A percentile compares a stretch with the other conserved stretches of the same genome.
These are phyloP conservation scores for Fusarium floridanum DNA, from an alignment of 2,329 filamentous ascomycete species.

Conservation along the genomic window DNA sequence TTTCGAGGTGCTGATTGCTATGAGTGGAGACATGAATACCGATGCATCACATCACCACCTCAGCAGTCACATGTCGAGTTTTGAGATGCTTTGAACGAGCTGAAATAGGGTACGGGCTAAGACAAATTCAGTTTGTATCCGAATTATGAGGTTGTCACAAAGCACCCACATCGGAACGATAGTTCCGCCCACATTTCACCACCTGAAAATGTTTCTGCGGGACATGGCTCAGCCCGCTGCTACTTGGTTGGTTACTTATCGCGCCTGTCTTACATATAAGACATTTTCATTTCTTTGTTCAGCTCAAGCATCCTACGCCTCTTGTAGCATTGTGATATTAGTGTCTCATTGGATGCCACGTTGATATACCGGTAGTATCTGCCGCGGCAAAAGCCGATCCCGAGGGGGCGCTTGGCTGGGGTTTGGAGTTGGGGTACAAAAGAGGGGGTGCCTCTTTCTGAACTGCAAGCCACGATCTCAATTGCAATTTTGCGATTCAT, in stretches of 20 bases:
- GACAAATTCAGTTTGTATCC: background rate
- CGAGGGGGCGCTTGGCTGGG: background rate
- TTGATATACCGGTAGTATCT: background rate
- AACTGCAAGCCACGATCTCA: background rate
- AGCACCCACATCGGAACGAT: background rate
- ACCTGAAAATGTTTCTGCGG: slow-evolving; percentile 1
- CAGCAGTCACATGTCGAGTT: too few relatives aligned
- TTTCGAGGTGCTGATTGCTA: too few relatives aligned
- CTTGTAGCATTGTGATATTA: background rate
- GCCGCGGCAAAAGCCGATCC: background rate
- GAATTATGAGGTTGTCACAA: background rate
- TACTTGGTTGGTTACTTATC: background rate
- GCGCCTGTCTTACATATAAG: background rate
- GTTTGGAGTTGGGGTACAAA: background rate
- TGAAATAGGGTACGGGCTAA: background rate
- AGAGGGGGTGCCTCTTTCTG: background rate
- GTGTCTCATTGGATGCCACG: background rate
- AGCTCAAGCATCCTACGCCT: background rate
- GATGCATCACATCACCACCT: too few relatives aligned
- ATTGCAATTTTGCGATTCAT: too few relatives aligned
- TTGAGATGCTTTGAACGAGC: too few relatives aligned
- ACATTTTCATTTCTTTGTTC: background rate
- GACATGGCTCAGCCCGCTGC: background rate
- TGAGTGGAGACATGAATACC: too few relatives aligned
- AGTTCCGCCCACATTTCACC: background rate